A percentile compares a stretch with the other conserved stretches of the same genome.
Evolutionary conservation across 306 rosid genomes (phyloP).

Genomic region (Lathyrus oleraceus): DNA sequence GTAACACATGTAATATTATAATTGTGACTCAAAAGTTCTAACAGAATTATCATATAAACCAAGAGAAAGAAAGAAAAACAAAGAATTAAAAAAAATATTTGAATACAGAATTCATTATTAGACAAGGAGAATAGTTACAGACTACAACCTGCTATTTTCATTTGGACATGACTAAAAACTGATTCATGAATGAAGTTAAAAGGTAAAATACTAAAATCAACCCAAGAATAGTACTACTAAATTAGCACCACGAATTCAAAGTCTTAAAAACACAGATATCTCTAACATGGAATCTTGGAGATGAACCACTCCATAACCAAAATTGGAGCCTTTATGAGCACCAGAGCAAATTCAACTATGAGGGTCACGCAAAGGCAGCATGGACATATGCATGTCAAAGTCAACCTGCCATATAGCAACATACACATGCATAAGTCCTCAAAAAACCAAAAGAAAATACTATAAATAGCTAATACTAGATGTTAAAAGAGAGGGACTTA

Average conservation of each 20-base stretch:
- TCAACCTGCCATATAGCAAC: slow-evolving; percentile 49
- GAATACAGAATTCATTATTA: not conserved
- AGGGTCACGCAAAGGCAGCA: slow-evolving; percentile 86
- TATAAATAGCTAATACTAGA: not conserved
- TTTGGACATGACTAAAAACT: not conserved
- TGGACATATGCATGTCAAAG: slow-evolving; percentile 74
- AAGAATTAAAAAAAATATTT: not conserved
- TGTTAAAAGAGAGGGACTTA: slow-evolving; percentile 24
- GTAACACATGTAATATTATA: too few relatives aligned
- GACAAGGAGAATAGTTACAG: not conserved
- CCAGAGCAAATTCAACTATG: slow-evolving; percentile 72
- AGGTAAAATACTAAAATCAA: slow-evolving; percentile 19
- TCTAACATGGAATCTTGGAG: slow-evolving; percentile 80
- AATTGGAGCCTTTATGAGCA: slow-evolving; percentile 71
- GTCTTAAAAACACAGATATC: not conserved
- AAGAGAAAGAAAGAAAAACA: not conserved
- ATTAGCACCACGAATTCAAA: not conserved
- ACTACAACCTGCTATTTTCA: not conserved
- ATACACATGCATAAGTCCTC: slow-evolving; percentile 1
- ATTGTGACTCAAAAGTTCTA: too few relatives aligned
- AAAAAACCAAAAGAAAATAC: not conserved
- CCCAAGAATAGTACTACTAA: not conserved
- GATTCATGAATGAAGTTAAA: not conserved
- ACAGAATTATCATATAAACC: not conserved
- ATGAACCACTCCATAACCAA: slow-evolving; percentile 80